These are phyloP conservation scores for Urochloa ruziziensis DNA, from an alignment of 176 grass and related monocot genomes.

Conservation along the genomic window DNA sequence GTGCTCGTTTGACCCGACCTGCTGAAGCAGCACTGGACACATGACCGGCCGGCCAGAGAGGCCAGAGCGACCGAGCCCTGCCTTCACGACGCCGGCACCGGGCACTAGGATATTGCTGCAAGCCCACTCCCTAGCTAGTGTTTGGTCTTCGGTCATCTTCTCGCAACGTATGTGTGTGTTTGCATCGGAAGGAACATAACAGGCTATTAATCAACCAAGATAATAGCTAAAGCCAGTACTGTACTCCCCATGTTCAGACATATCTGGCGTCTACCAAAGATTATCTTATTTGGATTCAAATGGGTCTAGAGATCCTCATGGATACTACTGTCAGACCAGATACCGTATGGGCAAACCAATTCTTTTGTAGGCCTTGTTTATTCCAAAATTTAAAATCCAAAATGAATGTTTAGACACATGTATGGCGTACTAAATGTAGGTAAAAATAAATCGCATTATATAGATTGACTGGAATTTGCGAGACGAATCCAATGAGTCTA, in stretches of 20 bases:
- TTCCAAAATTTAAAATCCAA: too few relatives aligned
- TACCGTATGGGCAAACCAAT: background rate
- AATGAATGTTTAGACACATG: too few relatives aligned
- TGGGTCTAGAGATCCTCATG: background rate
- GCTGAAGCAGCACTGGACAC: background rate
- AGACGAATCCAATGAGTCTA: too few relatives aligned
- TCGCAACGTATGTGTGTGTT: background rate
- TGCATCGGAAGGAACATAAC: background rate
- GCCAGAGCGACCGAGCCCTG: background rate
- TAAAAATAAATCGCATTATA: too few relatives aligned
- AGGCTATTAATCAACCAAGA: background rate
- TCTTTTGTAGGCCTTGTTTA: too few relatives aligned
- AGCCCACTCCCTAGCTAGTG: too few relatives aligned
- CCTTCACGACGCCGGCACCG: slow-evolving; percentile 32
- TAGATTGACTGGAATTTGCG: too few relatives aligned
- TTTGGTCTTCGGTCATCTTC: slow-evolving; percentile 6
- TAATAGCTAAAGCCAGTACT: background rate
- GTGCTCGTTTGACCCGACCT: background rate
- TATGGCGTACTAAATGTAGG: too few relatives aligned
- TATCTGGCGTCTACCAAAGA: background rate
- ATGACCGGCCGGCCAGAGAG: background rate
- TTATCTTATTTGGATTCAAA: background rate
- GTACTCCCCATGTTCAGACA: background rate
- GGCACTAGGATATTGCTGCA: background rate
- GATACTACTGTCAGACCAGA: background rate